Percentiles rank a stretch among this genome's conserved stretches.
Evolutionary conservation across 2,329 filamentous ascomycete genomes (phyloP).

Genomic region (Sporothrix schenckii): DNA sequence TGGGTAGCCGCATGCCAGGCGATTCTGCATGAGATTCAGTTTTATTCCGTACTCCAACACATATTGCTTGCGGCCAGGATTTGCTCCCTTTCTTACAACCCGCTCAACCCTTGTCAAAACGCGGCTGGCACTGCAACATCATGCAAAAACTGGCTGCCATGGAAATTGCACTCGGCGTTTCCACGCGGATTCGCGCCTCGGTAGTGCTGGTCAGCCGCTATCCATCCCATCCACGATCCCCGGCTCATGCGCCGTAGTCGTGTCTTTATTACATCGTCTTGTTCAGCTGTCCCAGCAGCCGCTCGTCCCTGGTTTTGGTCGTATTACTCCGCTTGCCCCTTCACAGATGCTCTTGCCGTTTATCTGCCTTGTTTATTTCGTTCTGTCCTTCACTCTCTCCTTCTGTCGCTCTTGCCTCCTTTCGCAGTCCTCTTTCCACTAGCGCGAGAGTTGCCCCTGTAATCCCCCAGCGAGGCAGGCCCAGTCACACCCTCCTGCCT

Average conservation of each 20-base stretch:
- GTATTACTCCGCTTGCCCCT: neutral
- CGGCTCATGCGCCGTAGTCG: no score
- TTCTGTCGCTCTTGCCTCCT: conserved; percentile 24
- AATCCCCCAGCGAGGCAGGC: neutral
- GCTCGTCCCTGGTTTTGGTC: neutral
- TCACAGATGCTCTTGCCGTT: neutral
- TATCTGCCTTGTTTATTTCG: no score
- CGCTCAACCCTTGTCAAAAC: conserved; percentile 17
- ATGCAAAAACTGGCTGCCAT: conserved; percentile 13
- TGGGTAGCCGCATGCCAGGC: conserved; percentile 16
- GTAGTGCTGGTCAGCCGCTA: neutral
- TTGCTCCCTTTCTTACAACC: neutral
- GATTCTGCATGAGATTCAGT: neutral
- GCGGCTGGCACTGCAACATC: conserved; percentile 29
- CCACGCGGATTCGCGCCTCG: neutral
- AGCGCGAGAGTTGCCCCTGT: conserved; percentile 22
- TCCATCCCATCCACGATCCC: neutral
- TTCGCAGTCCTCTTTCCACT: neutral
- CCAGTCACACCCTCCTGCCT: conserved; percentile 14
- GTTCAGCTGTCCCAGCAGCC: neutral
- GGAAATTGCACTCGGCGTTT: conserved; percentile 25
- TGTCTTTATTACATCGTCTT: conserved; percentile 9
- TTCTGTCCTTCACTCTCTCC: neutral
- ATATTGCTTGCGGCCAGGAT: neutral
- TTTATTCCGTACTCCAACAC: neutral